These are phyloP conservation scores for Hypomontagnella submonticulosa DNA, from an alignment of 495 filamentous ascomycete species.

Conservation along the genomic window DNA sequence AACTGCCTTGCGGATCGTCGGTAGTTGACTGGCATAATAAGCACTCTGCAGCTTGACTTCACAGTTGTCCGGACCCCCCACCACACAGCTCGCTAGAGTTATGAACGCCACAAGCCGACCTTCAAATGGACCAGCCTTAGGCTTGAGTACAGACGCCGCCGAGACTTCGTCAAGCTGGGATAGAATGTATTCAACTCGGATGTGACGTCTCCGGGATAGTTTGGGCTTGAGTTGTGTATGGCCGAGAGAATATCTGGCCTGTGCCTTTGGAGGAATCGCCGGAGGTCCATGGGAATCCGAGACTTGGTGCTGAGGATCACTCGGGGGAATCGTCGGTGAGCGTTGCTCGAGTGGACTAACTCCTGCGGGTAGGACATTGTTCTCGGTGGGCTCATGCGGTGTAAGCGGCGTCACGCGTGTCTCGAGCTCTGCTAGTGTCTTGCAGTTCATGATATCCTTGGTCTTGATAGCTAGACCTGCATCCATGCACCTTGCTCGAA, in stretches of 20 bases:
- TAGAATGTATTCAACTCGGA: constrained; percentile 37
- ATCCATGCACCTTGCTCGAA: constrained; percentile 50
- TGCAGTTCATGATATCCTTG: constrained; percentile 55
- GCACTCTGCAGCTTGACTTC: constrained; percentile 53
- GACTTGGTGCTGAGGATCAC: background rate
- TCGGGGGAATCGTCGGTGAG: constrained; percentile 7
- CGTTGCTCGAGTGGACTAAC: constrained; percentile 26
- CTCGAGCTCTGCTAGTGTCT: constrained; percentile 54
- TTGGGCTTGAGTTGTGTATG: constrained; percentile 34
- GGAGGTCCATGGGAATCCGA: constrained; percentile 17
- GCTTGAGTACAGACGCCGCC: constrained; percentile 54
- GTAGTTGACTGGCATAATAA: constrained; percentile 52
- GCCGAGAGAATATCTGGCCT: constrained; percentile 21
- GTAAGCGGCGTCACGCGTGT: constrained; percentile 38
- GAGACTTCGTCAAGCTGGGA: constrained; percentile 42
- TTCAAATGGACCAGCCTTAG: constrained; percentile 60
- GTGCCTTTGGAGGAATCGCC: constrained; percentile 37
- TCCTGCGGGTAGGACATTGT: constrained; percentile 4
- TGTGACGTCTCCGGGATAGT: constrained; percentile 36
- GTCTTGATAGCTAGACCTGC: constrained; percentile 51
- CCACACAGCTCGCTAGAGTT: constrained; percentile 47
- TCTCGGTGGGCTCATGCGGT: constrained; percentile 2
- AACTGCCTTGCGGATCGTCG: constrained; percentile 47
- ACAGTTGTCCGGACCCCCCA: constrained; percentile 40
- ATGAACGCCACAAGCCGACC: constrained; percentile 57